These are phyloP conservation scores for Actinidia chinensis DNA, from an alignment of 179 eudicot genomes.

Conservation along the genomic window DNA sequence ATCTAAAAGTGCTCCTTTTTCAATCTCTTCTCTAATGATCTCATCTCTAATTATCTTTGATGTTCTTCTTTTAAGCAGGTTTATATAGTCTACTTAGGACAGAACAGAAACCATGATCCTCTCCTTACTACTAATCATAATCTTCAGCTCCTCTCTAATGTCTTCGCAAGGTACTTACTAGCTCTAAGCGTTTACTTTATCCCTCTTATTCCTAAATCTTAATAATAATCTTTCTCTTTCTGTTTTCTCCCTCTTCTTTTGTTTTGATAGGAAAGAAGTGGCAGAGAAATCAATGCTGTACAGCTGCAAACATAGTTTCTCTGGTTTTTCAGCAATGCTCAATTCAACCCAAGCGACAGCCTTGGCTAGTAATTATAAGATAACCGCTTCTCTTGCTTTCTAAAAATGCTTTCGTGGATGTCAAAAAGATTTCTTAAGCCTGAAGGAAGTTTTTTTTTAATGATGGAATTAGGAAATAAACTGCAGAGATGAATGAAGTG, in stretches of 20 bases:
- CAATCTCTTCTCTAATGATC: no score
- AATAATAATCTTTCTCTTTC: background rate
- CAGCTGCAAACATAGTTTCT: constrained; percentile 65
- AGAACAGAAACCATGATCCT: constrained; percentile 30
- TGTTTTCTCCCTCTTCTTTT: background rate
- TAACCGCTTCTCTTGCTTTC: background rate
- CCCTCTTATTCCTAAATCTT: background rate
- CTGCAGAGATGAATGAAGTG: constrained; percentile 48
- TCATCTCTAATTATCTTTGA: constrained; percentile 9
- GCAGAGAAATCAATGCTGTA: constrained; percentile 50
- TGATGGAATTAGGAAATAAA: background rate
- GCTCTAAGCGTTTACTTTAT: background rate
- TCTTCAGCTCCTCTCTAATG: constrained; percentile 38
- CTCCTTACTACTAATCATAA: constrained; percentile 40
- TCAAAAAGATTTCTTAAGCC: background rate
- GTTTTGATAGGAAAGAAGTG: constrained; percentile 41
- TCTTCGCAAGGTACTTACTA: constrained; percentile 37
- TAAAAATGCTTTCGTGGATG: background rate
- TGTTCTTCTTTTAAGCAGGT: constrained; percentile 34
- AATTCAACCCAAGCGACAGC: constrained; percentile 54
- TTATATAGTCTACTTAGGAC: constrained; percentile 52
- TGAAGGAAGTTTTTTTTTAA: background rate
- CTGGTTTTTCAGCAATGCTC: constrained; percentile 61
- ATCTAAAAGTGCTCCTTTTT: constrained; percentile 13
- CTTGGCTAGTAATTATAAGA: constrained; percentile 35